Evolutionary conservation across 495 filamentous ascomycete species (phyloP), one percentile per base, ranked within the genome.

Genomic region (Umbilicaria muhlenbergii): DNA sequence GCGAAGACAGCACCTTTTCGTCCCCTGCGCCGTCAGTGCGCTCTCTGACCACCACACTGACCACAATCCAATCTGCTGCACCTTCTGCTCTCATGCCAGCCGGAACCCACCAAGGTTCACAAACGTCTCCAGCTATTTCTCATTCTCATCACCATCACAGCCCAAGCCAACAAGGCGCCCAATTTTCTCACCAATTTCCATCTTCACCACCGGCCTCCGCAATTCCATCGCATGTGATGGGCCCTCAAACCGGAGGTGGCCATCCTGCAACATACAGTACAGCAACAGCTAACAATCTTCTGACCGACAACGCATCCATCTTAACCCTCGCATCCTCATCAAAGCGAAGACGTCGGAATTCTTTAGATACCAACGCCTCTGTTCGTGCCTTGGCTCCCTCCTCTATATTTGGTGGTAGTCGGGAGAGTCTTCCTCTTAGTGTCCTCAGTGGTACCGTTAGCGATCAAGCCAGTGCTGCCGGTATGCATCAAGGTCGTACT

Each of bases 291-390:
- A 93, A 95, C 62, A 87, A 87, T 57, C 70, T 91, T 12, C 66
- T 94, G 18, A 92, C 85, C 7, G 91, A 98, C 55, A 88, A 98
- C 56, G 91, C 91, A 1, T 94, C 87, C 14, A 89, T 96, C 45
- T 73, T 98, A 19, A 98, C 91, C 0, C 72, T 98, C n/a, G 91
- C 91, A 1, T 94, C 87, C 5, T 95, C 88, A 0, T 94, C 87
- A 16, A 93, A 95, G 58, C 75, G 81, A 21, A 80, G 85, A 36
- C 81, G 91, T 15, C 71, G 91, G 34, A 83, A 86, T 47, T 93
- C 86, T 0, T 71, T 95, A 53, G 91, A 98, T 59, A 96, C 92
- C 0, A 89, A 96, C 59, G 92, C 92, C 3, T 94, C 87, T 0
- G 81, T 95, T 14, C 85, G 91, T 36, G 91, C 86, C 2, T 70